These are phyloP conservation scores for Cornus florida DNA, from an alignment of 148 eudicot genomes.

Conservation along the genomic window DNA sequence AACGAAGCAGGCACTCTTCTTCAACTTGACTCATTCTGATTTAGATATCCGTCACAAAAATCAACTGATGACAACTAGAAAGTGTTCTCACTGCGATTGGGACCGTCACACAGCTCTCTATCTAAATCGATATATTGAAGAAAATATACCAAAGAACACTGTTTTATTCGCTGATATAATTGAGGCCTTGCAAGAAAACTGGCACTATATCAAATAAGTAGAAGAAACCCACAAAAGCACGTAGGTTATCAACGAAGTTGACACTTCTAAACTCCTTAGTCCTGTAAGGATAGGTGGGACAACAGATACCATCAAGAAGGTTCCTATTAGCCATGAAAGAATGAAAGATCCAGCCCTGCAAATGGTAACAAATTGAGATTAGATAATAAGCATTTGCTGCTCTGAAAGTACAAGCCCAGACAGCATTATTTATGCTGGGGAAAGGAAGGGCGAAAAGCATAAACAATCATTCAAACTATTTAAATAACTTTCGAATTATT, in stretches of 20 bases:
- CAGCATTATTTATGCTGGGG: background rate
- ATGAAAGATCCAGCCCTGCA: conserved; percentile 89
- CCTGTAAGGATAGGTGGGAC: conserved; percentile 91
- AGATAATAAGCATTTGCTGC: background rate
- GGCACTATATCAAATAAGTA: conserved; percentile 57
- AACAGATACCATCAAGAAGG: conserved; percentile 94
- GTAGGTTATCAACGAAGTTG: conserved; percentile 77
- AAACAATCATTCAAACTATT: background rate
- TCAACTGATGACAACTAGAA: background rate
- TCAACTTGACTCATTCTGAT: background rate
- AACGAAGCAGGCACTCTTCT: background rate
- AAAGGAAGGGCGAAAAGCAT: background rate
- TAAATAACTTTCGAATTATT: background rate
- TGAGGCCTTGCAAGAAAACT: conserved; percentile 11
- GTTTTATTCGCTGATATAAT: conserved; percentile 15
- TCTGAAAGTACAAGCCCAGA: background rate
- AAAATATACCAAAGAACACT: background rate
- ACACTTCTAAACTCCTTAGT: conserved; percentile 86
- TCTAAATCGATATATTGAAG: background rate
- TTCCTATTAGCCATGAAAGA: conserved; percentile 85
- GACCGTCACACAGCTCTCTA: conserved; percentile 1
- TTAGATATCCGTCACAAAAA: background rate
- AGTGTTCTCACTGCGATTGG: background rate
- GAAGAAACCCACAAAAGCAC: conserved; percentile 89
- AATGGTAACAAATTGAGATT: conserved; percentile 16